A percentile compares a stretch with the other conserved stretches of the same genome.
phyloP scores from a whole-genome alignment of 2,329 filamentous ascomycete species.

The Pseudocercospora musae region DNA sequence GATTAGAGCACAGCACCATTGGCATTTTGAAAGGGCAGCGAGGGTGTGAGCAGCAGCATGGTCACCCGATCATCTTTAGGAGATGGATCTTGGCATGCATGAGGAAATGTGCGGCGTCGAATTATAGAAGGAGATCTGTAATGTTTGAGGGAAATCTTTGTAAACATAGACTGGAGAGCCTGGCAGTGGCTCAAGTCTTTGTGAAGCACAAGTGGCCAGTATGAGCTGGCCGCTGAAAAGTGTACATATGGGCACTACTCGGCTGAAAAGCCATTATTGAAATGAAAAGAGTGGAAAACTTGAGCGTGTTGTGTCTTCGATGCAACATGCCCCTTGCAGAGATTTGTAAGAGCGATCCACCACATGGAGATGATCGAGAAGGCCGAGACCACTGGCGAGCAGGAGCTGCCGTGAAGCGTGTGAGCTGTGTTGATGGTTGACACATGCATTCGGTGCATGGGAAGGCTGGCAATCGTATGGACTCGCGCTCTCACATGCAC shows the following conservation, averaged over 20 bases:
- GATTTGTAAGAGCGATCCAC: background rate
- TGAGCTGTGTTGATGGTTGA: background rate
- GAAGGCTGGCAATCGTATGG: background rate
- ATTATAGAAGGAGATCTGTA: background rate
- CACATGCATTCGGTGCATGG: background rate
- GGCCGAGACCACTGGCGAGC: background rate
- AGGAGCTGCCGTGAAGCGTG: background rate
- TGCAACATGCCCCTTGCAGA: background rate
- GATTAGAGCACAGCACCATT: background rate
- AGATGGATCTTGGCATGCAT: background rate
- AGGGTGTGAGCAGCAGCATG: background rate
- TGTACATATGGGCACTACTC: background rate
- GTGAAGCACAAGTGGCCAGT: background rate
- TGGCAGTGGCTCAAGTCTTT: background rate
- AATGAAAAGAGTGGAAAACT: background rate
- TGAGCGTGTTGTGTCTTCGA: background rate
- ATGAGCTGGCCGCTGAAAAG: background rate
- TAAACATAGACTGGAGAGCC: background rate
- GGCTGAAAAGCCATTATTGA: background rate
- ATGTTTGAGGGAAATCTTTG: slow-evolving; percentile 1
- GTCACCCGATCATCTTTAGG: background rate
- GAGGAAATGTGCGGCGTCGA: background rate
- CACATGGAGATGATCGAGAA: no score
- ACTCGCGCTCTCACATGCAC: background rate
- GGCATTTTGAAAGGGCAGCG: background rate